Base-by-base conservation (phyloP, 768 basidiomycete genomes). In the Arthromyces matolae region DNA sequence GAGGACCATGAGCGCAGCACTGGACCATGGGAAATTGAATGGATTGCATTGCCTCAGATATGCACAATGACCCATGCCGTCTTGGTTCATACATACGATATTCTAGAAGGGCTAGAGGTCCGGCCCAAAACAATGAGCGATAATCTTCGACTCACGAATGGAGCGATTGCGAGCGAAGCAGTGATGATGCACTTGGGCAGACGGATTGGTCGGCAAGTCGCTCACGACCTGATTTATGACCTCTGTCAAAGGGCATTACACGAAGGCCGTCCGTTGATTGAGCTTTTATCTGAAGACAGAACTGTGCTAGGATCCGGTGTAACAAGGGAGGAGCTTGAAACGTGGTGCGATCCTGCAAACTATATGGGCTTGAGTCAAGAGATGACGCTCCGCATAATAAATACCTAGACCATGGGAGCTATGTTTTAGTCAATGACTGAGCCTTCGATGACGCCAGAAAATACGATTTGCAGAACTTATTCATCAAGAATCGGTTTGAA, bases 21-120 rank as follows among this genome's bases (percentile, higher is more conserved):
- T 2, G 75, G 75, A 19, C 71, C 73, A 20, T 76, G 73, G 73
- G 70, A 76, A 54, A 71, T 75, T n/a, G 75, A 76, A 49, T 76
- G 73, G 75, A 71, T 76, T 6, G 69, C 65, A 16, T 48, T 76
- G 6, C 73, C 73, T 1, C 72, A 76, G 54, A 71, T 72, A 36
- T 70, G 61, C 49, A 74, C 68, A 22, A 54, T 76, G 53, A 71
- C 71, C 0, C 68, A 71, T 33, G 69, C 73, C 5, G 62, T 66
- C 0, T 48, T 76, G 40, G 55, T 53, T 42, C 71, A 74, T 35
- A 73, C 71, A 0, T 53, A 50, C 22, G 61, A 62, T 7, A 50
- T 76, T 5, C 48, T 73, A 9, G 55, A 55, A 20, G 73, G 73
- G 2, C 46, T 76, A 44, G 69, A 76, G 41, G 71, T 76, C 7